Base-by-base conservation (phyloP, 2,329 filamentous ascomycete genomes). In the Myriangium duriaei region DNA sequence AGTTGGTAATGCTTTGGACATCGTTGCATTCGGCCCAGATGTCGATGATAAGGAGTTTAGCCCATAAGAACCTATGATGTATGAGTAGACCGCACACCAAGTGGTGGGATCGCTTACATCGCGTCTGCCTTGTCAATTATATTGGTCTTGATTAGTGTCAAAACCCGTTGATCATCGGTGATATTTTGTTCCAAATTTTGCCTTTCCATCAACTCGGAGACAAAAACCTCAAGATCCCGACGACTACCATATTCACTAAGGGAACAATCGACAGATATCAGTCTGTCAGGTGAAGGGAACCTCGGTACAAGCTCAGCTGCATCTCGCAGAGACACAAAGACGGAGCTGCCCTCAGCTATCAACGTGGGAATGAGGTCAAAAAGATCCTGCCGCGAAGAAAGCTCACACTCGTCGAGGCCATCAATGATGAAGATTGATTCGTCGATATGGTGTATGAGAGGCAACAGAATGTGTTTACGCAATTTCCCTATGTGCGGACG, bases 351-450 rank as follows among this genome's bases (percentile, higher is more conserved):
- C 21, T 26, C 21, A 7, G 7, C 7, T 7, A 26, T 7, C 21
- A 26, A 26, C 7, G 21, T 7, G n/a, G 21, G n/a, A n/a, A 26
- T 7, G 21, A 26, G 7, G 7, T 26, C 7, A n/a, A 26, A 7
- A n/a, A 26, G 7, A 7, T 26, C 21, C 21, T 7, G n/a, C 7
- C 21, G 21, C 7, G 21, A 26, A 7, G 7, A 7, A 12, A 17
- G 11, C 9, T 21, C n/a, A 13, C 41, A 42, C 12, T 34, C 10
- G 16, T 42, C 41, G 4, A 42, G 37, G 3, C 41, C 41, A 17
- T 42, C 41, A 3, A 42, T 14, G 4, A 42, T 11, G 4, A 42
- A 16, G 11, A 40, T 30, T 11, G 32, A 13, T 12, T 9, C 3
- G 12, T 11, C n/a, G 5, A 30, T 11, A 7, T 7, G 21, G 4